Base-by-base conservation (phyloP, 495 filamentous ascomycete genomes). In the Xylaria curta region DNA sequence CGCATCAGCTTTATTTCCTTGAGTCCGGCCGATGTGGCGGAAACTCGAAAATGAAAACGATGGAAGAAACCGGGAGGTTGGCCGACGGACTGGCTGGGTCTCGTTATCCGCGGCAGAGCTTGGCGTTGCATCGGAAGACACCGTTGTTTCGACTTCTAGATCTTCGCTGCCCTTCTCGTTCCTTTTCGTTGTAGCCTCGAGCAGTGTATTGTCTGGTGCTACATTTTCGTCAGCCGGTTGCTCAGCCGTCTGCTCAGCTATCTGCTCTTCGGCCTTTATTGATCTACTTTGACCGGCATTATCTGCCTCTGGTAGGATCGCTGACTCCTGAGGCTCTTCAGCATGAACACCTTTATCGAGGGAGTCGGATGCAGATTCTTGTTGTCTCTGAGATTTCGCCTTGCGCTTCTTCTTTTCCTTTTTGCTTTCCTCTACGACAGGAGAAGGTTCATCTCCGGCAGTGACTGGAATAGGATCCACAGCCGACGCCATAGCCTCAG, bases 381-480 rank as follows among this genome's bases (percentile, higher is more conserved):
- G 68, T 15, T 31, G 12, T 24, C 75, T 72, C 33, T 69, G 66
- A n/a, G 65, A 65, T 42, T 78, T 78, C 40, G 65, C 70, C 72
- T 80, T 79, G 62, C 75, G 76, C 60, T 74, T 73, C 71, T 79
- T 82, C 66, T 76, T 80, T 53, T 68, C 74, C 62, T 77, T 82
- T 73, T 80, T 82, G 70, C 71, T 66, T 56, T 80, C 76, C 69
- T 78, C 73, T 36, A 40, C 49, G 46, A 31, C 19, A 8, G 47
- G 46, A 68, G 54, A 67, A 66, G 47, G n/a, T 40, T 68, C 59
- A 40, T 71, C 73, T 49, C 59, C 46, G n/a, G 24, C 5, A 40
- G 36, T n/a, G 47, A 6, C n/a, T 68, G 47, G 51, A 40, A 24
- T 38, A 5, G 46, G 26, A 21, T 73, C 51, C 24, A 70, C 63